Base-by-base conservation (phyloP, 1,284 basidiomycete genomes). In the Albatrellus sp. region DNA sequence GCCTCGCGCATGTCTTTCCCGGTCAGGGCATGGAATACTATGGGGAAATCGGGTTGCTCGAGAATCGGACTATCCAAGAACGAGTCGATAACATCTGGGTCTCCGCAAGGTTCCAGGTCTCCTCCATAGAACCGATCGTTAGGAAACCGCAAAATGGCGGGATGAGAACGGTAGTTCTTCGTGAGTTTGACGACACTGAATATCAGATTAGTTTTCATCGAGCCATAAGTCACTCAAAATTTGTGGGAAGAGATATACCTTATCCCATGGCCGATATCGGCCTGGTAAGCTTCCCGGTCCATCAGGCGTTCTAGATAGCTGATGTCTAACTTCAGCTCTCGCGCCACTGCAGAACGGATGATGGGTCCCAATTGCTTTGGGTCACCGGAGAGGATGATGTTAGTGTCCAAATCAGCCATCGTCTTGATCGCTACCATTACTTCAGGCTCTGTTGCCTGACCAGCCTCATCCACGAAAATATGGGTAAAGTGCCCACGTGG, bases 391-490 rank as follows among this genome's bases (percentile, higher is more conserved):
- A 79, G 59, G 6, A 79, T 56, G 8, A 79, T 55, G 45, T 70
- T 72, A 3, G 47, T 75, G 3, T 58, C 50, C 6, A 54, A 44
- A 37, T 61, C 57, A 0, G 68, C 69, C 42, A 72, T 59, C 3
- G 65, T 67, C 60, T 69, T 70, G 50, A 79, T 65, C 0, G 73
- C 63, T 1, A 75, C 63, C 62, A 77, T 72, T 9, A 66, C 59
- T 49, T 78, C 75, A 0, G 75, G 72, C 51, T 80, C 77, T 11
- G 66, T 70, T 0, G 74, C 75, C 50, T 81, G 77, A 0, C 75
- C 78, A 3, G 77, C 77, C 51, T 82, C 78, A 53, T 82, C 78
- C 7, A 79, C 59, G 52, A 81, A 77, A n/a, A 82, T 75, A 47
- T 79, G 71, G 1, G 60, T 66, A 52, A 73, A 81, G 57, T 80